These are phyloP conservation scores for Pulveroboletus sp. DNA, from an alignment of 768 basidiomycete species.

Conservation along the genomic window DNA sequence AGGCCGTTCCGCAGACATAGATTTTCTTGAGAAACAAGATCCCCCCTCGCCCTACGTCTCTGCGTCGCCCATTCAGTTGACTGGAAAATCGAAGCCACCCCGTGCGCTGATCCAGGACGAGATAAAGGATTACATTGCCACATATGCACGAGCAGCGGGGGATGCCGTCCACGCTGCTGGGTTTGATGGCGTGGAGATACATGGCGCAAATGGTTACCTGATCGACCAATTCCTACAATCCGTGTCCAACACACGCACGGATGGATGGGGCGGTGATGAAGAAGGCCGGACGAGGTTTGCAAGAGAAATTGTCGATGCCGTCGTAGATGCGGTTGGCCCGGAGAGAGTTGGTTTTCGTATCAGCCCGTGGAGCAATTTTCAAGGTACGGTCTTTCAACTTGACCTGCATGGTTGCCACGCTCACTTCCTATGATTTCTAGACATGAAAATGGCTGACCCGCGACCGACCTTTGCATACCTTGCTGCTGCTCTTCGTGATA, in stretches of 20 bases:
- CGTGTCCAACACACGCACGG: not conserved
- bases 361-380: constrained; percentile 37
- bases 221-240: not conserved
- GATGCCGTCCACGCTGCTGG: not conserved
- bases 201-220: not conserved
- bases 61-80: too few species aligned
- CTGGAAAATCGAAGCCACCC: too few species aligned
- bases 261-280: constrained; percentile 56
- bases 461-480: constrained; percentile 35
- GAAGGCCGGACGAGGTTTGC: constrained; percentile 46
- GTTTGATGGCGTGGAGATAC: not conserved
- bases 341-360: constrained; percentile 42
- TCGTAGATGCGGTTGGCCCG: constrained; percentile 40
- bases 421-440: constrained; percentile 12
- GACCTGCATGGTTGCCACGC: not conserved
- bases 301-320: constrained; percentile 41
- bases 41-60: too few species aligned
- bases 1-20: too few species aligned
- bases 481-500: constrained; percentile 23
- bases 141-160: too few species aligned
- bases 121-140: too few species aligned
- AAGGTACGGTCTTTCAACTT: constrained; percentile 22
- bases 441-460: constrained; percentile 23
- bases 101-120: too few species aligned
- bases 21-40: too few species aligned